These are phyloP conservation scores for Eremochloa ophiuroides DNA, from an alignment of 176 grass and related monocot species.

Conservation along the genomic window DNA sequence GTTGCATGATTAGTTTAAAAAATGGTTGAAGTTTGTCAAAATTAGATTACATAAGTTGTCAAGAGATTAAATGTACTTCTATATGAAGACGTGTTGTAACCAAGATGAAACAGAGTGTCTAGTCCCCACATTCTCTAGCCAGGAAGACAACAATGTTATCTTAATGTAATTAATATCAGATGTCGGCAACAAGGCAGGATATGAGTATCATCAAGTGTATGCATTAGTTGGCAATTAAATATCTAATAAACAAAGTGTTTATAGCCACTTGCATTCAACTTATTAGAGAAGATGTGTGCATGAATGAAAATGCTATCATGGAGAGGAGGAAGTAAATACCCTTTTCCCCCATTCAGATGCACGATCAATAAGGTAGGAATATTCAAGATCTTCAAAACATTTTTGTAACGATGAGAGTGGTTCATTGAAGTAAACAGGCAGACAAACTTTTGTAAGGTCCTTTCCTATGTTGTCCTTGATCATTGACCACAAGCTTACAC, in stretches of 20 bases:
- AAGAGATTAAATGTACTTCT: background rate
- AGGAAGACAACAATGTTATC: background rate
- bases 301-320: conserved; percentile 1
- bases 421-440: conserved; percentile 98
- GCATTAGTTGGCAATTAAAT: background rate
- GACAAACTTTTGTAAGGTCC: conserved; percentile 96
- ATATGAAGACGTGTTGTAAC: background rate
- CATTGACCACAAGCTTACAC: conserved; percentile 98
- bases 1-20: background rate
- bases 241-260: background rate
- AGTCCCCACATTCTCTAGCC: background rate
- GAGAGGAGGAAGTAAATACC: conserved; percentile 42
- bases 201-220: background rate
- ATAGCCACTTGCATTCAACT: background rate
- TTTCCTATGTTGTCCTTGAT: conserved; percentile 99
- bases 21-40: background rate
- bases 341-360: conserved; percentile 95
- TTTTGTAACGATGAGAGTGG: conserved; percentile 90
- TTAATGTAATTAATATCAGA: background rate
- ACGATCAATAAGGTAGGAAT: conserved; percentile 95
- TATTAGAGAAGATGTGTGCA: background rate
- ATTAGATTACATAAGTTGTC: background rate
- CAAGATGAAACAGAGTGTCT: background rate
- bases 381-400: conserved; percentile 99
- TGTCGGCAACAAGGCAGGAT: background rate